Percentiles rank a stretch among this genome's conserved stretches.
phyloP scores from a whole-genome alignment of 371 early-diverging fungal species.

The Mucor plumbeus region DNA sequence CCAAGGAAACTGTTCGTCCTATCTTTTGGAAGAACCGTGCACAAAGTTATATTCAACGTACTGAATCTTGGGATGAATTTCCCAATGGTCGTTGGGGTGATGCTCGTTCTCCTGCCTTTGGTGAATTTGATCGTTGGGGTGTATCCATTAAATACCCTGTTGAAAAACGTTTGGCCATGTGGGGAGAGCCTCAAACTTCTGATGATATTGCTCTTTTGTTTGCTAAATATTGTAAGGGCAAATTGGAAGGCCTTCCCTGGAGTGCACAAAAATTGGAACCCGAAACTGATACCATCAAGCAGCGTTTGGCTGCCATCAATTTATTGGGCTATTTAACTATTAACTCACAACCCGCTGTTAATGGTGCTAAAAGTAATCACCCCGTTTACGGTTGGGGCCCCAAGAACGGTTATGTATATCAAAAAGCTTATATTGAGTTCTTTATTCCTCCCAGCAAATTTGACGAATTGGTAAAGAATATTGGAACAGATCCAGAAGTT shows the following conservation, averaged over 20 bases:
- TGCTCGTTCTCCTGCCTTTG: conserved; percentile 91
- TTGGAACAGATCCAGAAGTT: conserved; percentile 70
- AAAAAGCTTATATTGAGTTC: conserved; percentile 97
- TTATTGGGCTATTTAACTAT: conserved; percentile 88
- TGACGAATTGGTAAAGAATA: conserved; percentile 69
- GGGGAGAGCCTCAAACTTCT: conserved; percentile 76
- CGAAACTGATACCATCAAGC: conserved; percentile 82
- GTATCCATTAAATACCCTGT: conserved; percentile 74
- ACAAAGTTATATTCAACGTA: conserved; percentile 90
- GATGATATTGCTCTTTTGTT: conserved; percentile 79
- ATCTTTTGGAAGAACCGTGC: conserved; percentile 97
- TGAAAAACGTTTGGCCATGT: conserved; percentile 70
- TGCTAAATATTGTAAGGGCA: conserved; percentile 81
- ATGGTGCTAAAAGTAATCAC: conserved; percentile 86
- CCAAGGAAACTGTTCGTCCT: conserved; percentile 94
- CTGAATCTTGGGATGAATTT: conserved; percentile 97
- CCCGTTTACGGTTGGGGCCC: conserved; percentile 95
- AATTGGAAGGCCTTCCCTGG: conserved; percentile 90
- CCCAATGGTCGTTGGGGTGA: conserved; percentile 99
- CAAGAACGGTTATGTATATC: conserved; percentile 94
- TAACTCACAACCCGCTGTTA: conserved; percentile 96
- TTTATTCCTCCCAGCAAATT: conserved; percentile 82
- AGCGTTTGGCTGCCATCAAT: conserved; percentile 77
- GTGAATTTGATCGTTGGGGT: conserved; percentile 93
- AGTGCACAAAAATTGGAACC: conserved; percentile 82